A percentile compares a stretch with the other conserved stretches of the same genome.
phyloP scores from a whole-genome alignment of 106 monocot genomes.

The Dendrobium huoshanense region DNA sequence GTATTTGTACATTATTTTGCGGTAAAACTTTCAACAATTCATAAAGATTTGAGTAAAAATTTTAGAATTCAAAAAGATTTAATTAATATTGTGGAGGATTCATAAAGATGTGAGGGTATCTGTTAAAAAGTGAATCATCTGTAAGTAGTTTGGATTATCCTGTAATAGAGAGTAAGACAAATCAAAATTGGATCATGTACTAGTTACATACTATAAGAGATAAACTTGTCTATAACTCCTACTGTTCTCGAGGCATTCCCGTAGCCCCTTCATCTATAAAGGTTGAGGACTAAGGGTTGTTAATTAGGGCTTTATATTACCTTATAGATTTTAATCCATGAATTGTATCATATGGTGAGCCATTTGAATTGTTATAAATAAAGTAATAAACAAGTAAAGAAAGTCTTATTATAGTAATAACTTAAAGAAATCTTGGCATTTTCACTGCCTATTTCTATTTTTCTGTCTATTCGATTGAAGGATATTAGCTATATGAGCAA shows the following conservation, averaged over 20 bases:
- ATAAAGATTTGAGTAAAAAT: background rate
- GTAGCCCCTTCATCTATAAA: background rate
- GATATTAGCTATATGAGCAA: background rate
- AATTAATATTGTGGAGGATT: too few species aligned
- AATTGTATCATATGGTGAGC: background rate
- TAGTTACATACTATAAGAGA: background rate
- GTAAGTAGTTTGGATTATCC: background rate
- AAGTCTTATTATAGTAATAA: background rate
- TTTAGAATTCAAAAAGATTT: background rate
- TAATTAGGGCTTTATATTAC: background rate
- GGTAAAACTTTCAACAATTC: background rate
- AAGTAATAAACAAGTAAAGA: background rate
- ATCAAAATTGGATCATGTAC: background rate
- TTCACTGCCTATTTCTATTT: background rate
- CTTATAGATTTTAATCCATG: background rate
- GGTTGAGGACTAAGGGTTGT: background rate
- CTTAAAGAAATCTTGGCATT: background rate
- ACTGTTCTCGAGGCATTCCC: background rate
- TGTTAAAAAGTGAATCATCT: too few species aligned
- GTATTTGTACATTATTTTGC: background rate
- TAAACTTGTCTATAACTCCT: background rate
- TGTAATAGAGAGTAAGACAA: background rate
- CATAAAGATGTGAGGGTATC: too few species aligned
- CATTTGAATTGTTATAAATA: background rate
- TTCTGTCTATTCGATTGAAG: background rate